Conservation (phyloP, 768 basidiomycete genomes). For the Rubroboletus satanas region DNA sequence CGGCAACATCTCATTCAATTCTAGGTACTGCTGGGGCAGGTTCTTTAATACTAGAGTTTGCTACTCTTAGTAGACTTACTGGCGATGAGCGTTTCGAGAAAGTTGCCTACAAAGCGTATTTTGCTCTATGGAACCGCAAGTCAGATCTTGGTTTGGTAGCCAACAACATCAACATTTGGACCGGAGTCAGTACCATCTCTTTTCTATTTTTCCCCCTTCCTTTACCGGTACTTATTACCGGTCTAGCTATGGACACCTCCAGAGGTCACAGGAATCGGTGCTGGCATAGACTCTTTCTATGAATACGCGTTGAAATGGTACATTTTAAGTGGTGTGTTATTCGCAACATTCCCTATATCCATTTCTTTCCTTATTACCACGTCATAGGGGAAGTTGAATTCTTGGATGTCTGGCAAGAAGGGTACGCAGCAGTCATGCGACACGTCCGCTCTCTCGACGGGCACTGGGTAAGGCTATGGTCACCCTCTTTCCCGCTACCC, state of each 20-base stretch:
- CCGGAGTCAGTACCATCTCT: constrained; percentile 54
- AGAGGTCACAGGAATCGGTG: constrained; percentile 79
- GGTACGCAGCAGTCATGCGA: constrained; percentile 81
- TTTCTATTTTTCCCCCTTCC: not conserved
- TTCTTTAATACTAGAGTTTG: constrained; percentile 90
- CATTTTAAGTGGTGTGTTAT: constrained; percentile 65
- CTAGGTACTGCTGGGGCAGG: constrained; percentile 90
- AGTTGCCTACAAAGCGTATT: constrained; percentile 85
- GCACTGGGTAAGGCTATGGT: constrained; percentile 60
- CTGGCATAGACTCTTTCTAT: constrained; percentile 94
- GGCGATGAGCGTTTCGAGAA: constrained; percentile 88
- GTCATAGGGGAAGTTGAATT: constrained; percentile 69
- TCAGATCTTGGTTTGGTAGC: constrained; percentile 83
- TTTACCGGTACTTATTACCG: constrained; percentile 6
- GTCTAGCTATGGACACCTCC: constrained; percentile 66
- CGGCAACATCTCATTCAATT: constrained; percentile 5
- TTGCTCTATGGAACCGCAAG: constrained; percentile 89
- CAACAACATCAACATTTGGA: constrained; percentile 82
- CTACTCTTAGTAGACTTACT: constrained; percentile 86
- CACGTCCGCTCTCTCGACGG: constrained; percentile 80
- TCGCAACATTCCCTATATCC: not conserved
- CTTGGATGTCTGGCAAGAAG: constrained; percentile 80
- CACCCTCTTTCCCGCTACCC: not conserved
- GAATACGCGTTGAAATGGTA: constrained; percentile 95
- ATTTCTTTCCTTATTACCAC: not conserved